Evolutionary conservation across 441 rosid genomes (phyloP).

Genomic region (Geranium incanum): DNA sequence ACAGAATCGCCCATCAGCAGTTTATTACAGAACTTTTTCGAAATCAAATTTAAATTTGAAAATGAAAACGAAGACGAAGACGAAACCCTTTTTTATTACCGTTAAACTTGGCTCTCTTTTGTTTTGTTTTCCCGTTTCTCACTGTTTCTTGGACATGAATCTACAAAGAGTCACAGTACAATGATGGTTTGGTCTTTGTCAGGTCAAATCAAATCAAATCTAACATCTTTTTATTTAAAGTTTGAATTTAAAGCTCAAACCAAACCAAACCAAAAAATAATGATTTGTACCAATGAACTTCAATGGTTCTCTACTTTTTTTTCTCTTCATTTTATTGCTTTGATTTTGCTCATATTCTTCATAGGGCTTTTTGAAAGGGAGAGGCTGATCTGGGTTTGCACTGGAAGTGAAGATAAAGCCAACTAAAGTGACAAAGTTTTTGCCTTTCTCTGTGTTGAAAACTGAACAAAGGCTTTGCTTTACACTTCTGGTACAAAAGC

Average conservation of each 20-base stretch:
- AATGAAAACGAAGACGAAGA: not conserved
- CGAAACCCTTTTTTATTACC: too few species aligned
- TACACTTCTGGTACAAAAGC: not conserved
- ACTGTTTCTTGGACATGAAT: too few species aligned
- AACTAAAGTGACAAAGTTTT: not conserved
- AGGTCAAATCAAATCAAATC: not conserved
- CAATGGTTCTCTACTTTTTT: too few species aligned
- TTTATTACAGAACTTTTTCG: not conserved
- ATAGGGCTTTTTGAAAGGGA: not conserved
- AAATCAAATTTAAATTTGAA: too few species aligned
- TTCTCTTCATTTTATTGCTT: too few species aligned
- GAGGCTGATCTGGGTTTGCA: not conserved
- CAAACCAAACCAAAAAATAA: too few species aligned
- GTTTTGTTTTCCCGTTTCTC: too few species aligned
- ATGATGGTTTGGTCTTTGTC: not conserved
- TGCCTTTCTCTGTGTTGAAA: not conserved
- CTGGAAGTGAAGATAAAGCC: not conserved
- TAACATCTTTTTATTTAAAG: too few species aligned
- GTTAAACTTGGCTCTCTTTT: too few species aligned
- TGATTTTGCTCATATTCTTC: too few species aligned
- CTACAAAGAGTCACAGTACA: not conserved
- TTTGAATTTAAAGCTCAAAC: too few species aligned
- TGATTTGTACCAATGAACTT: too few species aligned
- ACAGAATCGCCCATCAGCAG: not conserved
- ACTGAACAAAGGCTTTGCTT: not conserved